Evolutionary conservation across 2,329 filamentous ascomycete genomes (phyloP), one percentile per base, ranked within the genome.

Genomic region (Fusarium humuli): DNA sequence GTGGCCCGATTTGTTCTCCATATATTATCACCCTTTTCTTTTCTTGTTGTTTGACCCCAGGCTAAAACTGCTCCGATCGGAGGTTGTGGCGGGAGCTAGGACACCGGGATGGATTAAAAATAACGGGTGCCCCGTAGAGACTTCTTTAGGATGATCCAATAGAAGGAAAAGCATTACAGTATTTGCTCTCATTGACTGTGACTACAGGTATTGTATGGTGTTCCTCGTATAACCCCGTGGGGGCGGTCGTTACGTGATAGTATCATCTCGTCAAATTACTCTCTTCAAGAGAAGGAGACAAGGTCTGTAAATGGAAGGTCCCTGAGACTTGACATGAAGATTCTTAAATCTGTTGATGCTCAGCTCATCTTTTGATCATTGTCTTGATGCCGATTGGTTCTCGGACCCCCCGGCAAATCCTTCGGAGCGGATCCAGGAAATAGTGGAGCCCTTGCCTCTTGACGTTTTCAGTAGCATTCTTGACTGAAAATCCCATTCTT

Each of bases 231-330:
- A 67, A 48, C 53, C 68, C 68, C 68, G 59, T 71, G 68, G 68
- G 68, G 68, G 64, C 14, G 23, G 29, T 34, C 18, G 50, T 70
- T 71, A 71, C 68, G 64, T 71, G 65, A 71, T 69, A 8, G 64
- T 50, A 50, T 34, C 50, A 30, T 37, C 42, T 45, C 42, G 27
- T 48, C n/a, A 32, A 53, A 12, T 34, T 18, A 16, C 3, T 14
- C 34, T 40, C 29, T 16, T 47, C 12, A 46, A 30, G 34, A 14
- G 27, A 11, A 11, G n/a, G 20, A 22, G n/a, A 4, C 11, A 18
- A n/a, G 11, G 3, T n/a, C 44, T 54, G 22, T 6, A 67, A 65
- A 60, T 47, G 46, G 49, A 61, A 66, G 57, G 67, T 68, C 62
- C 62, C 57, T n/a, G n/a, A n/a, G n/a, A n/a, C n/a, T n/a, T n/a